A percentile compares a stretch with the other conserved stretches of the same genome.
phyloP scores from a whole-genome alignment of 306 rosid species.

The Medicago lupulina region DNA sequence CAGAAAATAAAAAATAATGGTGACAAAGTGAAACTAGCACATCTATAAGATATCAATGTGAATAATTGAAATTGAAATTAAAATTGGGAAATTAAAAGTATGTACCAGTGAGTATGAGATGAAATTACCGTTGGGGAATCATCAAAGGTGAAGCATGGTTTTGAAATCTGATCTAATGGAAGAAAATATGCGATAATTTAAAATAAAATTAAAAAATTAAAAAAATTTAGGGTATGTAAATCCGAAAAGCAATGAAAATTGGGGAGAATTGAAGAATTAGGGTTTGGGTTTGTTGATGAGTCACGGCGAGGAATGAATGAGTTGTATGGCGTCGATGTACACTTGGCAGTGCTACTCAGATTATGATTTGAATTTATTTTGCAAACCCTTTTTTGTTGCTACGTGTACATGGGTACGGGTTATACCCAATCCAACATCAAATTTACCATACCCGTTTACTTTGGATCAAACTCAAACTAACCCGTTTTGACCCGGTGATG shows the following conservation, averaged over 20 bases:
- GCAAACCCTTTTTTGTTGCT: neutral
- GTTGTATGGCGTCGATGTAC: conserved; percentile 65
- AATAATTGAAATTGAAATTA: conserved; percentile 25
- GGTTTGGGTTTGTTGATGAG: conserved; percentile 46
- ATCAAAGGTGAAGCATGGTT: conserved; percentile 41
- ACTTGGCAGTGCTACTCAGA: conserved; percentile 35
- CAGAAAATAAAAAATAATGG: neutral
- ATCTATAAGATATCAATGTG: neutral
- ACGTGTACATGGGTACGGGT: too few relatives aligned
- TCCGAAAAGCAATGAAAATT: conserved; percentile 4
- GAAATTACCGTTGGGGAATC: conserved; percentile 42
- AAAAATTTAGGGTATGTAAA: neutral
- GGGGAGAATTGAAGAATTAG: conserved; percentile 51
- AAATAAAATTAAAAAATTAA: neutral
- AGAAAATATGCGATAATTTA: neutral
- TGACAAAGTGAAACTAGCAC: conserved; percentile 9
- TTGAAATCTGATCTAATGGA: conserved; percentile 43
- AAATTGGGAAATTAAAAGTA: neutral
- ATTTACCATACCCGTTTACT: too few relatives aligned
- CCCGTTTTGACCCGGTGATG: too few relatives aligned
- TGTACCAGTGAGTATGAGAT: neutral
- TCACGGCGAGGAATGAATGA: conserved; percentile 50
- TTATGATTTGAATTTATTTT: conserved; percentile 15
- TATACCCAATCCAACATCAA: too few relatives aligned
- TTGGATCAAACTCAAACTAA: too few relatives aligned